Base-by-base conservation (phyloP, 805 yeast genomes). In the Saturnispora quitensis region DNA sequence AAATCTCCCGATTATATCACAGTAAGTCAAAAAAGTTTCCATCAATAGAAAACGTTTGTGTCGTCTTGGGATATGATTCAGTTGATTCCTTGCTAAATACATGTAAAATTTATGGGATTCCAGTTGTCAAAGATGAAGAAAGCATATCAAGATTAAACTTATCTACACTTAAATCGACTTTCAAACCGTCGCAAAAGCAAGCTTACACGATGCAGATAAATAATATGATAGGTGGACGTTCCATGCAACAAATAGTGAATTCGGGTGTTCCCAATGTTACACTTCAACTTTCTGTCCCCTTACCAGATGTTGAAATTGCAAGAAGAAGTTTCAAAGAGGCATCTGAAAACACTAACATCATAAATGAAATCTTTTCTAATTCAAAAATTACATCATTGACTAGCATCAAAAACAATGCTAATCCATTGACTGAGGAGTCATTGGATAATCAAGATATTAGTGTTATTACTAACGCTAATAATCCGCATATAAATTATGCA, bases 41-140 rank as follows among this genome's bases (percentile, higher is more conserved):
- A 5, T 55, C 56, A 4, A 73, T 79, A 0, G 59, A 61, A 1
- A 63, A 75, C 9, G 64, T 90, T 15, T 64, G 68, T 18, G 63
- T 68, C 0, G 63, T 80, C 56, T 71, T 93, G 20, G 85, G 89
- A 0, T 91, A 86, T 63, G 89, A 87, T 59, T 65, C 75, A n/a
- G 59, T 67, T 0, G 75, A 73, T 0, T 80, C 82, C 48, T 60
- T 86, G 13, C 50, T 68, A 3, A 71, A 68, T 33, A 86, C 88
- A 59, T 82, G 87, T 45, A 65, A 73, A 1, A 76, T 86, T 59
- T 89, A 84, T 62, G 82, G 80, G 2, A 69, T 89, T 27, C 78
- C 75, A 17, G 68, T 68, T 0, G 40, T 55, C 1, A 45, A 53
- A 1, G 71, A 70, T 13, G 63, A 69, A 36, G 74, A 71, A 6